Percentiles rank a stretch among this genome's conserved stretches.
Evolutionary conservation across 2,329 filamentous ascomycete genomes (phyloP).

Genomic region (Macrophomina phaseolina): DNA sequence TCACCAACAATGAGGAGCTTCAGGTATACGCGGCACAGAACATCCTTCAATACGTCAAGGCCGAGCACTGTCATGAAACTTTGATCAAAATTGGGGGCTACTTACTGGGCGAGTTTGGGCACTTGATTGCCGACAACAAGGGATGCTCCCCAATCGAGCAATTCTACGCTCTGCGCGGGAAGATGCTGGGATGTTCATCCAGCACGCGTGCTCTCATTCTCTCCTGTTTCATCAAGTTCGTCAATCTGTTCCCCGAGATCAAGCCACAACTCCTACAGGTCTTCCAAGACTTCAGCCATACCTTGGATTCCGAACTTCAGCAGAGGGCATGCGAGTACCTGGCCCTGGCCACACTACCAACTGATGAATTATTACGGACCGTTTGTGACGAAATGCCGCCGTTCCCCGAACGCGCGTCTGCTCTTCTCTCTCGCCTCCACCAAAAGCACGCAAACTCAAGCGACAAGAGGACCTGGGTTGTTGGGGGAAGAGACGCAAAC

Average conservation of each 20-base stretch:
- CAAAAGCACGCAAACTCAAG: constrained; percentile 92
- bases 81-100: constrained; percentile 98
- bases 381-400: constrained; percentile 99
- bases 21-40: constrained; percentile 96
- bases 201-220: constrained; percentile 91
- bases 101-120: constrained; percentile 94
- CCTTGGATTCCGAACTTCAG: constrained; percentile 91
- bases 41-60: constrained; percentile 88
- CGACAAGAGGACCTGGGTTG: constrained; percentile 95
- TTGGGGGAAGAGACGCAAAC: constrained; percentile 96
- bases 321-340: constrained; percentile 96
- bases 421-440: constrained; percentile 87
- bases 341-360: constrained; percentile 80
- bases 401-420: constrained; percentile 92
- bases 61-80: constrained; percentile 93
- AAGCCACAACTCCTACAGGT: constrained; percentile 91
- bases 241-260: constrained; percentile 98
- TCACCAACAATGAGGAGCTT: constrained; percentile 98
- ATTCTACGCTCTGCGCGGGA: constrained; percentile 88
- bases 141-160: constrained; percentile 97
- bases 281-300: constrained; percentile 92
- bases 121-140: constrained; percentile 89
- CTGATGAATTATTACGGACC: constrained; percentile 89
- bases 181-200: constrained; percentile 86
- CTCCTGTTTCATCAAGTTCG: constrained; percentile 95